A percentile compares a stretch with the other conserved stretches of the same genome.
These are phyloP conservation scores for Pichia norvegensis DNA, from an alignment of 1,139 yeast species.

Conservation along the genomic window DNA sequence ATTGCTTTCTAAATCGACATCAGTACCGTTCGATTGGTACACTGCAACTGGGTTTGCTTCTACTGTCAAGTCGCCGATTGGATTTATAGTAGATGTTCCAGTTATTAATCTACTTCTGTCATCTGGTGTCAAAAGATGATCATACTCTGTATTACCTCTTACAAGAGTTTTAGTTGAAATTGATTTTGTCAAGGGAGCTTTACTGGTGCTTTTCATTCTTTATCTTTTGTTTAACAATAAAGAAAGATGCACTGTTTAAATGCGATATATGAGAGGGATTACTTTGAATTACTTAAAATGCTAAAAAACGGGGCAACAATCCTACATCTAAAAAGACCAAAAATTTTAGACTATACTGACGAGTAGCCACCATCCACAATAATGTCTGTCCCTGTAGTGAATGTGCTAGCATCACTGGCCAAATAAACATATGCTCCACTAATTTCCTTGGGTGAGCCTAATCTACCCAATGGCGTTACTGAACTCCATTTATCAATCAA, in stretches of 20 bases:
- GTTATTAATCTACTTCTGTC: background rate
- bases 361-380: conserved; percentile 82
- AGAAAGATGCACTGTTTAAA: background rate
- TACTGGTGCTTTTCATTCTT: background rate
- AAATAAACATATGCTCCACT: conserved; percentile 83
- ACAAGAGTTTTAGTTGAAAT: background rate
- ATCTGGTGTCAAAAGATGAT: background rate
- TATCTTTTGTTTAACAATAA: too few relatives aligned
- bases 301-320: background rate
- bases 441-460: conserved; percentile 66
- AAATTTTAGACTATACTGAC: conserved; percentile 2
- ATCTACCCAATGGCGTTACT: conserved; percentile 75
- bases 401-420: conserved; percentile 80
- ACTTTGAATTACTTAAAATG: background rate
- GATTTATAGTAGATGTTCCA: background rate
- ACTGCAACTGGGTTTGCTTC: background rate
- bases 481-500: conserved; percentile 44
- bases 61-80: background rate
- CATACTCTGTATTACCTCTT: background rate
- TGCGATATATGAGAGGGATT: background rate
- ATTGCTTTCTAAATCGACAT: background rate
- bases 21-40: background rate
- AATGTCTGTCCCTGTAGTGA: conserved; percentile 77
- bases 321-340: too few relatives aligned
- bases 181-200: background rate